A percentile compares a stretch with the other conserved stretches of the same genome.
Evolutionary conservation across 1,284 basidiomycete species (phyloP).

Genomic region (Papiliotrema terrestris): DNA sequence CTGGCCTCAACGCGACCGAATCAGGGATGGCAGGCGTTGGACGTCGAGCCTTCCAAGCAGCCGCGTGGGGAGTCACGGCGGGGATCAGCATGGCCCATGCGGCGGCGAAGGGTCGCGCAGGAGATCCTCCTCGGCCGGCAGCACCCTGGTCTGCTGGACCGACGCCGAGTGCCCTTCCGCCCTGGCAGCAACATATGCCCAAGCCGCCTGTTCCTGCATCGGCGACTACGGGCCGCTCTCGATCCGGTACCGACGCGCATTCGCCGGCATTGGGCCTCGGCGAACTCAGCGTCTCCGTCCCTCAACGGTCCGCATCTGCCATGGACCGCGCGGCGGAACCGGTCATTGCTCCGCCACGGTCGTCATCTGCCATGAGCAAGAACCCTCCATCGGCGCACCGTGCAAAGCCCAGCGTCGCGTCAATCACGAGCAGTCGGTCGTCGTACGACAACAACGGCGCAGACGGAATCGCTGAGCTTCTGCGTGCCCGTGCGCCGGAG

Average conservation of each 20-base stretch:
- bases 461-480: slow-evolving; percentile 18
- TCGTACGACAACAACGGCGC: background rate
- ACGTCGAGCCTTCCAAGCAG: slow-evolving; percentile 75
- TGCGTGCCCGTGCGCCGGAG: slow-evolving; percentile 10
- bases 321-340: slow-evolving; percentile 3
- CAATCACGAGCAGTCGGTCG: background rate
- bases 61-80: slow-evolving; percentile 53
- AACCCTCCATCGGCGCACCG: background rate
- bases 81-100: slow-evolving; percentile 30
- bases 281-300: background rate
- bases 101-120: background rate
- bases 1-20: slow-evolving; percentile 56
- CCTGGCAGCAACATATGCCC: slow-evolving; percentile 6
- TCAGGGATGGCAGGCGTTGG: slow-evolving; percentile 83
- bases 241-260: slow-evolving; percentile 4
- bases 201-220: slow-evolving; percentile 13
- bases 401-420: background rate
- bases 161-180: background rate
- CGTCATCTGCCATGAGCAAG: background rate
- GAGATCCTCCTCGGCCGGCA: background rate
- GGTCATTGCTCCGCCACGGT: background rate
- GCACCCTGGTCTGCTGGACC: background rate
- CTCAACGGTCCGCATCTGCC: slow-evolving; percentile 16
- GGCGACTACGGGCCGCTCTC: slow-evolving; percentile 16
- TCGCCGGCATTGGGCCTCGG: background rate